Evolutionary conservation across 2,329 filamentous ascomycete genomes (phyloP), one percentile per base, ranked within the genome.

Genomic region (Exophiala sp.): DNA sequence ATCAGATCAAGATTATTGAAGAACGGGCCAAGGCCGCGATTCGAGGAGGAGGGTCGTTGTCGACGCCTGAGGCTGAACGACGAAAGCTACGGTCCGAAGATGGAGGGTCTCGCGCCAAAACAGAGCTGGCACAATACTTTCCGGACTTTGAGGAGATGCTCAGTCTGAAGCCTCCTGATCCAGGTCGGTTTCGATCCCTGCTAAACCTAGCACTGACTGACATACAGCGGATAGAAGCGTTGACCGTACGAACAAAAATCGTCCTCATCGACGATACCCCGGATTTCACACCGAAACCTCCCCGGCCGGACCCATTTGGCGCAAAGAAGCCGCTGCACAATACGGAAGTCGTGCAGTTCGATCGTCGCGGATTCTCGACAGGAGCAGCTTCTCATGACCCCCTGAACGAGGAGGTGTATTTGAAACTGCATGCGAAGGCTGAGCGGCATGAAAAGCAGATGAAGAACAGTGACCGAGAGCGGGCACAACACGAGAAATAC

Each of bases 101-200:
- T 65, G 79, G 78, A 62, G 86, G 85, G 9, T 84, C 84, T 44
- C 79, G 88, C 60, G 84, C 89, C 70, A 95, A 94, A 75, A 96
- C 89, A 69, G 90, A 96, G 64, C 76, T 97, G 54, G 84, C 89
- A 30, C 79, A 82, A 41, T 97, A 95, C 70, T 96, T 97, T 64
- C 83, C 86, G 45, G 90, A 94, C 63, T 97, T 95, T 68, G 90
- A 96, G 68, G 88, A 95, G 65, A 80, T 96, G 59, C 88, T 97
- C 70, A 89, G 87, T 55, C 87, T 94, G 64, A 83, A 88, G 56
- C 80, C 83, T 32, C 85, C 85, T 61, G 84, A 90, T 68, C 75
- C 84, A 60, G 84, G 89, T 90, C 77, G 52, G 62, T 39, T 34
- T 32, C n/a, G 3, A n/a, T 30, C 27, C 29, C 35, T 11, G 43